phyloP scores from a whole-genome alignment of 495 filamentous ascomycete genomes.

The Hypoxylon crocopeplum region DNA sequence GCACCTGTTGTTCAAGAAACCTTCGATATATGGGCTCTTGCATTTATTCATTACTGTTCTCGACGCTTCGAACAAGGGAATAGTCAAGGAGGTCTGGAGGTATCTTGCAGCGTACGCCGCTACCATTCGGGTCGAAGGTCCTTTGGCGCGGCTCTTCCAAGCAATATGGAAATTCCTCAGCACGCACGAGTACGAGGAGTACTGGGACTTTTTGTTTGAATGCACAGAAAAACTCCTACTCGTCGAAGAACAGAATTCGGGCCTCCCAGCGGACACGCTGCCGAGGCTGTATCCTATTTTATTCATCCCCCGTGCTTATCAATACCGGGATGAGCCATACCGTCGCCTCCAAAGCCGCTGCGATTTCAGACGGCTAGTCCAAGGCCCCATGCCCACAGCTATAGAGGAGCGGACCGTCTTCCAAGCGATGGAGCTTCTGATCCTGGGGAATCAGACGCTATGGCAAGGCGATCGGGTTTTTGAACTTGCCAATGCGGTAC shows the following conservation, averaged over 20 bases:
- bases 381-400: conserved; percentile 36
- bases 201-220: conserved; percentile 42
- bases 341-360: conserved; percentile 40
- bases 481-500: conserved; percentile 37
- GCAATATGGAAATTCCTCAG: conserved; percentile 39
- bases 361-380: conserved; percentile 29
- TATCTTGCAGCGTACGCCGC: conserved; percentile 41
- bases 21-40: conserved; percentile 40
- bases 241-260: conserved; percentile 37
- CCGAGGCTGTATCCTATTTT: conserved; percentile 38
- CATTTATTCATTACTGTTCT: conserved; percentile 40
- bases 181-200: conserved; percentile 42
- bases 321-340: conserved; percentile 35
- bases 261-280: conserved; percentile 39
- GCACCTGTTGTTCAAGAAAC: conserved; percentile 37
- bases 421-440: conserved; percentile 38
- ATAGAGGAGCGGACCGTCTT: conserved; percentile 38
- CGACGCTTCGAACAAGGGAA: conserved; percentile 39
- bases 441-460: conserved; percentile 34
- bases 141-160: conserved; percentile 37
- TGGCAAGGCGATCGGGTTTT: conserved; percentile 38
- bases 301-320: conserved; percentile 41
- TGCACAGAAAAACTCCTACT: conserved; percentile 39
- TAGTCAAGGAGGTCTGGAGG: conserved; percentile 42
- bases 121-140: conserved; percentile 27